phyloP scores from a whole-genome alignment of 2,329 filamentous ascomycete genomes.

The Venturia nashicola region DNA sequence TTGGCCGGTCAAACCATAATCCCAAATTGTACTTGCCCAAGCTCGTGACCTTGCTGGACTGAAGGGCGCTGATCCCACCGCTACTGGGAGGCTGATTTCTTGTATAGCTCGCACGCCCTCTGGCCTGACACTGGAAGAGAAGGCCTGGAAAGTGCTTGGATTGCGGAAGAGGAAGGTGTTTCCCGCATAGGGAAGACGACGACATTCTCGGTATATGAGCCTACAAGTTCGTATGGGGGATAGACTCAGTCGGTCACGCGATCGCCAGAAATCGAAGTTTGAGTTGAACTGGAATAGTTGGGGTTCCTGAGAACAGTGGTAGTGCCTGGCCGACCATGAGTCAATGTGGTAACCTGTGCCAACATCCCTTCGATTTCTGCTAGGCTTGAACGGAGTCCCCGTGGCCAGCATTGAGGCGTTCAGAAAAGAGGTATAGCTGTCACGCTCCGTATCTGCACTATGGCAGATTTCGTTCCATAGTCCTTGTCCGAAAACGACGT shows the following conservation, averaged over 20 bases:
- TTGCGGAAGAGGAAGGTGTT: conserved; percentile 4
- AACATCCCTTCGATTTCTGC: neutral
- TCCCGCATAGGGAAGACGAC: neutral
- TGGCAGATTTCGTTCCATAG: conserved; percentile 7
- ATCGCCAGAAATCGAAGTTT: conserved; percentile 1
- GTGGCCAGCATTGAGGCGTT: neutral
- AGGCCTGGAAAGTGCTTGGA: conserved; percentile 5
- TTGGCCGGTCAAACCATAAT: neutral
- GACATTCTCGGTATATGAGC: neutral
- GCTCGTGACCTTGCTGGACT: neutral
- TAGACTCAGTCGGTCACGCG: neutral
- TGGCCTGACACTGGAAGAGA: neutral
- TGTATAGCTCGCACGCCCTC: conserved; percentile 4
- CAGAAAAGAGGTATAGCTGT: neutral
- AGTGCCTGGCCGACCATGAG: conserved; percentile 3
- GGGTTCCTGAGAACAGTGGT: neutral
- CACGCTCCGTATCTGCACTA: neutral
- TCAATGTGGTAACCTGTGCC: conserved; percentile 3
- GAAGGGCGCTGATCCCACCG: conserved; percentile 5
- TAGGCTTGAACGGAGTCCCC: neutral
- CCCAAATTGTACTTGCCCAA: conserved; percentile 3
- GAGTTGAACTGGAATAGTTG: conserved; percentile 3
- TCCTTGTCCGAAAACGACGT: conserved; percentile 5
- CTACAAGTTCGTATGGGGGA: neutral
- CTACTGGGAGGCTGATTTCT: neutral